phyloP scores from a whole-genome alignment of 176 grass and related monocot genomes.

The Carex kokanica region DNA sequence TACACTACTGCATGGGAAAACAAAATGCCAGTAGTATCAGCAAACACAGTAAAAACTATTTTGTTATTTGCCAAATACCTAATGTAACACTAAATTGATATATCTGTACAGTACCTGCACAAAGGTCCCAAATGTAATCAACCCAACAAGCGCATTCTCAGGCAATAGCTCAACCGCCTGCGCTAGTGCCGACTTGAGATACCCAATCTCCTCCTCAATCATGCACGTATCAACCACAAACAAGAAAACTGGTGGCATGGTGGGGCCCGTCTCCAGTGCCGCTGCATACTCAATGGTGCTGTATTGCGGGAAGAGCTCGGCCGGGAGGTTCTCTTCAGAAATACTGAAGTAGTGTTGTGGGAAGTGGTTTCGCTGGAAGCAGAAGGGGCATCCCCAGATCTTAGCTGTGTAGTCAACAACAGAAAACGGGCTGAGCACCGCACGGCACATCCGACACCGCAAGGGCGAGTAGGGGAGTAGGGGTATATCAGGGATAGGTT shows the following conservation, averaged over 20 bases:
- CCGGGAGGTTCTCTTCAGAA: slow-evolving; percentile 74
- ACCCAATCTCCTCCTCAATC: slow-evolving; percentile 88
- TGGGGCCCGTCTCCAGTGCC: slow-evolving; percentile 38
- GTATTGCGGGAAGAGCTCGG: slow-evolving; percentile 74
- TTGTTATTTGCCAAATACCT: background rate
- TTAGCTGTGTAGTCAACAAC: slow-evolving; percentile 76
- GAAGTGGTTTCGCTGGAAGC: slow-evolving; percentile 92
- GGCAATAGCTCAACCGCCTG: slow-evolving; percentile 90
- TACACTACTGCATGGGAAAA: background rate
- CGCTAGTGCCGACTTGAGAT: slow-evolving; percentile 78
- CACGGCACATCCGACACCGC: slow-evolving; percentile 79
- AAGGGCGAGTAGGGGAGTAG: slow-evolving; percentile 68
- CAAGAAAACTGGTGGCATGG: slow-evolving; percentile 62
- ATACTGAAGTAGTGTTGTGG: slow-evolving; percentile 63
- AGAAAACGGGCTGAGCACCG: slow-evolving; percentile 79
- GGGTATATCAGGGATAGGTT: slow-evolving; percentile 48
- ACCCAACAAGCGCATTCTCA: slow-evolving; percentile 85
- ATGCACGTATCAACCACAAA: slow-evolving; percentile 96
- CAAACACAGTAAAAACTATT: background rate
- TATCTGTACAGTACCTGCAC: slow-evolving; percentile 52
- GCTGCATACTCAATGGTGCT: slow-evolving; percentile 71
- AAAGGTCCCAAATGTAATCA: slow-evolving; percentile 90
- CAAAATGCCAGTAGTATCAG: background rate
- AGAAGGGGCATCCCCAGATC: slow-evolving; percentile 92
- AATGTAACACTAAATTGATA: background rate